phyloP scores from a whole-genome alignment of 2,329 filamentous ascomycete genomes.

The Scedosporium boydii region DNA sequence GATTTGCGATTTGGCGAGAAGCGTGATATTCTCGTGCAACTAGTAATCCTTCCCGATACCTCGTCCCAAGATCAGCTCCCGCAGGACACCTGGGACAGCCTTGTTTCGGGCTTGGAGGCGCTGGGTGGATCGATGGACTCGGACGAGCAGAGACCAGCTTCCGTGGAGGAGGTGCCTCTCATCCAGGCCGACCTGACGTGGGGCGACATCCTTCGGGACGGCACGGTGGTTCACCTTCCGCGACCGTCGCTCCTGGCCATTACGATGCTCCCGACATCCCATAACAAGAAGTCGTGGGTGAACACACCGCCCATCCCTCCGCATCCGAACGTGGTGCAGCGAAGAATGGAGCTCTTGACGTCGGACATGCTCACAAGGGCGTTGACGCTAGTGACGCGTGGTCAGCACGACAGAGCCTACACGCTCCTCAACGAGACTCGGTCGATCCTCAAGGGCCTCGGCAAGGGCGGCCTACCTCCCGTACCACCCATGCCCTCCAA shows the following conservation, averaged over 20 bases:
- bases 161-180: slow-evolving; percentile 87
- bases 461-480: slow-evolving; percentile 87
- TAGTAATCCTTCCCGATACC: slow-evolving; percentile 84
- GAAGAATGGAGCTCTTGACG: slow-evolving; percentile 93
- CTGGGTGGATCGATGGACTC: slow-evolving; percentile 79
- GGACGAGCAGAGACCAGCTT: slow-evolving; percentile 73
- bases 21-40: slow-evolving; percentile 82
- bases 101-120: slow-evolving; percentile 90
- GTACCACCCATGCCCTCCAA: slow-evolving; percentile 53
- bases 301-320: slow-evolving; percentile 78
- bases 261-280: slow-evolving; percentile 74
- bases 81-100: slow-evolving; percentile 93
- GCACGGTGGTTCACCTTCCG: slow-evolving; percentile 74
- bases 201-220: slow-evolving; percentile 87
- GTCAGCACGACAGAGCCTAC: slow-evolving; percentile 87
- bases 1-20: slow-evolving; percentile 95
- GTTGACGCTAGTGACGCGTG: slow-evolving; percentile 78
- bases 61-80: slow-evolving; percentile 74
- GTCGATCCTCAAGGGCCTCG: slow-evolving; percentile 89
- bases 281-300: slow-evolving; percentile 56
- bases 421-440: slow-evolving; percentile 88
- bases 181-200: slow-evolving; percentile 92
- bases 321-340: slow-evolving; percentile 88
- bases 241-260: slow-evolving; percentile 88
- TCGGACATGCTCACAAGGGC: slow-evolving; percentile 96